Conservation (phyloP, 352 stramenopile genomes). For the Pythium volutum region DNA sequence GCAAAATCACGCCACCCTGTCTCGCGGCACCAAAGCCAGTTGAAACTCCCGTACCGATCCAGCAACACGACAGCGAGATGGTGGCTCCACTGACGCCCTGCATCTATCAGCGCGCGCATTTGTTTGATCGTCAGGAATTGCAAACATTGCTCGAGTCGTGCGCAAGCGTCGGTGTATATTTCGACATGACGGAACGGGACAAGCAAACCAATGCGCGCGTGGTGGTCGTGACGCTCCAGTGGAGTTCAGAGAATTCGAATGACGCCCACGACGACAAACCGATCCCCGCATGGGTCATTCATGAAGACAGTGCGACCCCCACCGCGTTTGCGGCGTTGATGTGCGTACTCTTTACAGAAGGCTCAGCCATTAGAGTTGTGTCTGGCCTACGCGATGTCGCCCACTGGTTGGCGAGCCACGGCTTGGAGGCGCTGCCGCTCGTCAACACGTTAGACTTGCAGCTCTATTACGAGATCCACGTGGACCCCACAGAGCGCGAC, state of each 20-base stretch:
- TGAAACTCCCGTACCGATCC: neutral
- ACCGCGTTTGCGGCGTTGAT: neutral
- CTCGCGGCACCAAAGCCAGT: too few relatives aligned
- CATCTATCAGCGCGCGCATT: slow-evolving; percentile 6
- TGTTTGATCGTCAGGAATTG: neutral
- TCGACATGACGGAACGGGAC: neutral
- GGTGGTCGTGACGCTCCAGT: neutral
- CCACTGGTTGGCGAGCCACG: slow-evolving; percentile 15
- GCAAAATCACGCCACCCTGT: too few relatives aligned
- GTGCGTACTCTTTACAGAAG: neutral
- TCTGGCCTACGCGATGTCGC: neutral
- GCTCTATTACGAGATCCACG: slow-evolving; percentile 11
- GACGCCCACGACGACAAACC: neutral
- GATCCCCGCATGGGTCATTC: neutral
- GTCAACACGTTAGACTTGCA: slow-evolving; percentile 35
- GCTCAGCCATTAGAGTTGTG: neutral
- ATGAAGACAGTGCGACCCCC: neutral
- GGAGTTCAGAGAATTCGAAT: neutral
- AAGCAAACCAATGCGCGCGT: neutral
- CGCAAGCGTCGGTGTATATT: neutral
- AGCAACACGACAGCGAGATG: slow-evolving; percentile 7
- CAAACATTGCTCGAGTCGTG: neutral
- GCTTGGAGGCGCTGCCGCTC: neutral
- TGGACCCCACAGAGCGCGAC: slow-evolving; percentile 12
- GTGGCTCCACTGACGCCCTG: slow-evolving; percentile 29